phyloP scores from a whole-genome alignment of 78 protist species.

The Dictyostelium firmibasis region DNA sequence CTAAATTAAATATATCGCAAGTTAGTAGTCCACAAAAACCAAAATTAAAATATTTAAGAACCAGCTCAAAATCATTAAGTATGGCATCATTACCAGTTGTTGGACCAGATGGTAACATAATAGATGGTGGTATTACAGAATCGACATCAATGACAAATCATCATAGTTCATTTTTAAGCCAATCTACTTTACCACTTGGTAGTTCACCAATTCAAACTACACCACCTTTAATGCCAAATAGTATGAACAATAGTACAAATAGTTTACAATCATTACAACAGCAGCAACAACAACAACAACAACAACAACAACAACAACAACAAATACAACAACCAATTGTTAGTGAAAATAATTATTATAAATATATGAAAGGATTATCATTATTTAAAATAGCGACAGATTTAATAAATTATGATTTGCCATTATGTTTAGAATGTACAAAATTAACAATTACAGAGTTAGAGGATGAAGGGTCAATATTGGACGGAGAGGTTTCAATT shows the following conservation, averaged over 20 bases:
- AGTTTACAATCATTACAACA: not conserved
- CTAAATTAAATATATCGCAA: not conserved
- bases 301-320: not conserved
- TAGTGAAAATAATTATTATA: not conserved
- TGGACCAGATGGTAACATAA: not conserved
- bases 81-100: slow-evolving; percentile 47
- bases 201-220: not conserved
- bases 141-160: slow-evolving; percentile 1
- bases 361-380: slow-evolving; percentile 36
- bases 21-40: not conserved
- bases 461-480: slow-evolving; percentile 16
- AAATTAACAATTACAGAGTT: slow-evolving; percentile 23
- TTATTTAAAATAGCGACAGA: slow-evolving; percentile 53
- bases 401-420: slow-evolving; percentile 35
- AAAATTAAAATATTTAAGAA: slow-evolving; percentile 57
- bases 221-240: not conserved
- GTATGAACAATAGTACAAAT: not conserved
- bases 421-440: slow-evolving; percentile 69
- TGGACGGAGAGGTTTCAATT: slow-evolving; percentile 2
- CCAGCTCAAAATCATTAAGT: slow-evolving; percentile 55
- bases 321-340: not conserved
- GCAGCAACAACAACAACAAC: not conserved
- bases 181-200: not conserved
- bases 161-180: not conserved
- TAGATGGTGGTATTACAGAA: not conserved